A percentile compares a stretch with the other conserved stretches of the same genome.
Evolutionary conservation across 2,329 filamentous ascomycete genomes (phyloP).

Genomic region (Pestalotiopsis sp.): DNA sequence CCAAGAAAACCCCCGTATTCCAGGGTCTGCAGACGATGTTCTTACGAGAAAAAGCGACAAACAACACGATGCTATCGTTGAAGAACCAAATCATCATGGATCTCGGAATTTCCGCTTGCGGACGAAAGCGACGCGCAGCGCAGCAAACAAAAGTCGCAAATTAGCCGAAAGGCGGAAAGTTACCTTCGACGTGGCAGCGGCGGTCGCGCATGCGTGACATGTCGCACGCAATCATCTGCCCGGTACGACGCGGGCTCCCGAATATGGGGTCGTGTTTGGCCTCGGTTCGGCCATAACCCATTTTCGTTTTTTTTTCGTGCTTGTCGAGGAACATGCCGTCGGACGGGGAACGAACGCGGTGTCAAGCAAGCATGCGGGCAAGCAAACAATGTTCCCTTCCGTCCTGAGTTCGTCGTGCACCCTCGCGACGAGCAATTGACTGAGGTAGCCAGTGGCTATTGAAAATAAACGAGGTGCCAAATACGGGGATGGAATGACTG

Average conservation of each 20-base stretch:
- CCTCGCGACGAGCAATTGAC: neutral
- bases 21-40: neutral
- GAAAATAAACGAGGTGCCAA: neutral
- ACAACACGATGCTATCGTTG: neutral
- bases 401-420: neutral
- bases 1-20: no score
- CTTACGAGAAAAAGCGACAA: neutral
- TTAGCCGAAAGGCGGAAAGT: neutral
- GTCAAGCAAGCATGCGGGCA: neutral
- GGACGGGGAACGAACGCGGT: neutral
- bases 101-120: neutral
- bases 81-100: neutral
- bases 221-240: neutral
- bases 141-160: neutral
- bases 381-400: neutral
- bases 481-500: neutral
- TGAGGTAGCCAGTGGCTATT: neutral
- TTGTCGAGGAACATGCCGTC: neutral
- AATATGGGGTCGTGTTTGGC: neutral
- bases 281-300: neutral
- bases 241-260: neutral
- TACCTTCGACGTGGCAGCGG: constrained; percentile 2
- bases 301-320: neutral
- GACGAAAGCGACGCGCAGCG: neutral
- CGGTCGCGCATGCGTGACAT: neutral